A percentile compares a stretch with the other conserved stretches of the same genome.
These are phyloP conservation scores for Acanthamoeba lenticulata DNA, from an alignment of 208 protist species.

Conservation along the genomic window DNA sequence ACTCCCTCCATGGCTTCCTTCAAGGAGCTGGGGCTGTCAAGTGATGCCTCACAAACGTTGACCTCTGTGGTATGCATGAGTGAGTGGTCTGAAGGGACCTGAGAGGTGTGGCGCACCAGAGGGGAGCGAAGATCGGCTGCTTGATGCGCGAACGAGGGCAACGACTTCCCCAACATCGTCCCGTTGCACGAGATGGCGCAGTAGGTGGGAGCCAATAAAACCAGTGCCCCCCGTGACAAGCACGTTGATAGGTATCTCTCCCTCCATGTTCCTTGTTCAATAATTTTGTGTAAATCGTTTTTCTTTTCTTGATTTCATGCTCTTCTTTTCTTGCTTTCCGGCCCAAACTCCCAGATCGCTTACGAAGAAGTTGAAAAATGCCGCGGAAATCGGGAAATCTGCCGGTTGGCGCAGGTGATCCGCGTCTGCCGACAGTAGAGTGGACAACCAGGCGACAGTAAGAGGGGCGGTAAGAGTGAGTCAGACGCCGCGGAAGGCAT, in stretches of 20 bases:
- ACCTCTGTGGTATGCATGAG: background rate
- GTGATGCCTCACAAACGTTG: background rate
- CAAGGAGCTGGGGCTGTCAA: background rate
- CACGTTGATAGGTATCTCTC: no score
- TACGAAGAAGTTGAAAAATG: no score
- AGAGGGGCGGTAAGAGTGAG: background rate
- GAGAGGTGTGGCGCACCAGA: background rate
- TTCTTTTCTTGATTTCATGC: no score
- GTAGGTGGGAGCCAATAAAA: constrained; percentile 19
- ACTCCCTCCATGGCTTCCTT: background rate
- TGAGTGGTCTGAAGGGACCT: background rate
- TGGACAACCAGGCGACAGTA: background rate
- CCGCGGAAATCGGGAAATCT: no score
- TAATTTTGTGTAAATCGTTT: no score
- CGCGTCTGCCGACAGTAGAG: background rate
- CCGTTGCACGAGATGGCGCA: background rate
- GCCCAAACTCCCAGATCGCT: no score
- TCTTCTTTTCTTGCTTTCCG: no score
- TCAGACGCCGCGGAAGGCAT: background rate
- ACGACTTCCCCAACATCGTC: background rate
- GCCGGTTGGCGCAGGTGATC: no score
- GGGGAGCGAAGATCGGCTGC: background rate
- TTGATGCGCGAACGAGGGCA: constrained; percentile 1
- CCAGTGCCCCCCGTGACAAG: background rate
- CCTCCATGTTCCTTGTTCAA: no score